Conservation (phyloP, 208 protist species). For the Sergeia podlipaevii region DNA sequence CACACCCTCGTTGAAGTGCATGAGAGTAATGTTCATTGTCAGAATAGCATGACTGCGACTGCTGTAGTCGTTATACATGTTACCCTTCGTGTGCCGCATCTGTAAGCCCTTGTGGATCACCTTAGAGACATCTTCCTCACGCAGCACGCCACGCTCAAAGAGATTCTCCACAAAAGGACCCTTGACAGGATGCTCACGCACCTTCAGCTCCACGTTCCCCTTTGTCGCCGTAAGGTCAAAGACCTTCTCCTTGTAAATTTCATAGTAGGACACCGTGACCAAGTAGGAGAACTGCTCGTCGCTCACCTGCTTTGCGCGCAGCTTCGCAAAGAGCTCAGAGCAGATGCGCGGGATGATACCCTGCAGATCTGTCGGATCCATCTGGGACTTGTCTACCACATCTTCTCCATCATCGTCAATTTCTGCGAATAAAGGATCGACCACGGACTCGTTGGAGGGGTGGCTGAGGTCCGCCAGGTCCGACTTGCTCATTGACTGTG, state of each 20-base stretch:
- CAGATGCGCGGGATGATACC: conserved; percentile 80
- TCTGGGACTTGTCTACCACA: conserved; percentile 38
- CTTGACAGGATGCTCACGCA: conserved; percentile 56
- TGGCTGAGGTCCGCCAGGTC: neutral
- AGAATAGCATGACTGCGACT: conserved; percentile 90
- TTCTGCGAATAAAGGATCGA: neutral
- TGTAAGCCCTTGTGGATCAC: conserved; percentile 69
- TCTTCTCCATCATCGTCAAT: conserved; percentile 26
- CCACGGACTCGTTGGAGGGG: conserved; percentile 7
- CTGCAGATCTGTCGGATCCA: conserved; percentile 59
- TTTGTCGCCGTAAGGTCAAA: conserved; percentile 64
- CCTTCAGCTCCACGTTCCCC: conserved; percentile 47
- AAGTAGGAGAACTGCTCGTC: conserved; percentile 68
- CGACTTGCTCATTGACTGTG: neutral
- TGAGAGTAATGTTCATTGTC: conserved; percentile 59
- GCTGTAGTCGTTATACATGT: conserved; percentile 87
- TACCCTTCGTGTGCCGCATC: conserved; percentile 78
- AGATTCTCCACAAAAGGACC: conserved; percentile 84
- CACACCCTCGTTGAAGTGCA: conserved; percentile 47
- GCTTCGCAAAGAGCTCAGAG: conserved; percentile 54
- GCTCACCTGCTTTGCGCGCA: conserved; percentile 47
- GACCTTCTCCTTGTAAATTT: conserved; percentile 92
- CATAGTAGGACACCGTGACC: conserved; percentile 77
- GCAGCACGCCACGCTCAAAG: conserved; percentile 33
- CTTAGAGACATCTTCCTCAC: conserved; percentile 63